phyloP scores from a whole-genome alignment of 148 eudicot genomes.

The Silene latifolia region DNA sequence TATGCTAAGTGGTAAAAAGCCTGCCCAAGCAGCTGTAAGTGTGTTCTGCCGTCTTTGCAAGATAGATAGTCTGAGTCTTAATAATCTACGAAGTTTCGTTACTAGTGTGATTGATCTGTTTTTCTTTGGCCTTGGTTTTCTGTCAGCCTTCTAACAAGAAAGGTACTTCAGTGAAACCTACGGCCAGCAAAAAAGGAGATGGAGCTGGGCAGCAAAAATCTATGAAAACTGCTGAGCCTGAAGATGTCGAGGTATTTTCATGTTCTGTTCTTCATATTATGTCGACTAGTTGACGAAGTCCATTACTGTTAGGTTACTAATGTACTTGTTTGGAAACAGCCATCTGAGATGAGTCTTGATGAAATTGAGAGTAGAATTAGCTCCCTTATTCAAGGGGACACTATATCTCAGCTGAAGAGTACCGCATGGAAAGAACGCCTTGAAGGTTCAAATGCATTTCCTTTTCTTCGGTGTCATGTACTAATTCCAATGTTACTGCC shows the following conservation, averaged over 20 bases:
- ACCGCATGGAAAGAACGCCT: slow-evolving; percentile 96
- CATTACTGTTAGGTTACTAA: background rate
- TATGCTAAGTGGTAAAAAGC: slow-evolving; percentile 94
- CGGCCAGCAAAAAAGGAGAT: slow-evolving; percentile 63
- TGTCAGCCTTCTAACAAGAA: slow-evolving; percentile 69
- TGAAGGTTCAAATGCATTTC: slow-evolving; percentile 57
- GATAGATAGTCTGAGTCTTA: background rate
- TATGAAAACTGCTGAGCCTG: slow-evolving; percentile 59
- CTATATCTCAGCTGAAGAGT: slow-evolving; percentile 80
- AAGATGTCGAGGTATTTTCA: slow-evolving; percentile 83
- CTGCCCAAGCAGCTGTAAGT: slow-evolving; percentile 68
- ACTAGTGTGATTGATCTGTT: background rate
- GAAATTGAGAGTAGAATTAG: slow-evolving; percentile 93
- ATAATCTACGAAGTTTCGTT: background rate
- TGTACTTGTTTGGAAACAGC: slow-evolving; percentile 44
- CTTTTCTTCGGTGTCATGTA: slow-evolving; percentile 10
- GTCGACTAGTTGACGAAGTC: background rate
- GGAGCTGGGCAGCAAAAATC: slow-evolving; percentile 53
- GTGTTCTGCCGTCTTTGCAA: slow-evolving; percentile 9
- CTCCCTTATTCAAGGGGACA: slow-evolving; percentile 68
- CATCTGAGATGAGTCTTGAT: slow-evolving; percentile 88
- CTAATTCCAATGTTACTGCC: background rate
- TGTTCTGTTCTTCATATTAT: background rate
- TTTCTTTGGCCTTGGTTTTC: slow-evolving; percentile 5
- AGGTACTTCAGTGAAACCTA: slow-evolving; percentile 57